Conservation (phyloP, 148 eudicot genomes). For the Polygonum aviculare region DNA sequence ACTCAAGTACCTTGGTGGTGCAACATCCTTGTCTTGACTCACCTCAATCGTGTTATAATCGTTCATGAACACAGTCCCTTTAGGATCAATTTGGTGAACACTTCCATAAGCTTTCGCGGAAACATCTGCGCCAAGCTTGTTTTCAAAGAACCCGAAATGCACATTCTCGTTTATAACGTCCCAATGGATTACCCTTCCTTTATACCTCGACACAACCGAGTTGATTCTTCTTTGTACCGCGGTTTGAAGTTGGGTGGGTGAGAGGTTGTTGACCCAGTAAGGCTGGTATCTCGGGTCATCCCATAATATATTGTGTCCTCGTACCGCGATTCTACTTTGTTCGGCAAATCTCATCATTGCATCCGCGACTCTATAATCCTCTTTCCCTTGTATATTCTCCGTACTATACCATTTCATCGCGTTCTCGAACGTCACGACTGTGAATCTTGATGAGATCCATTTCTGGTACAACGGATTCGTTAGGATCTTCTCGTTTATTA, state of each 20-base stretch:
- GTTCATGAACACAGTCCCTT: conserved; percentile 42
- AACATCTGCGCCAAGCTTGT: conserved; percentile 45
- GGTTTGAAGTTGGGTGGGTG: conserved; percentile 17
- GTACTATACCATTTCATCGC: conserved; percentile 43
- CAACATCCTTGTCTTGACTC: conserved; percentile 22
- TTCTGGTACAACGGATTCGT: conserved; percentile 31
- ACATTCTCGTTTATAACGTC: conserved; percentile 69
- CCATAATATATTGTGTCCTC: conserved; percentile 42
- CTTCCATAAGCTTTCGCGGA: conserved; percentile 37
- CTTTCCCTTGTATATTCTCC: conserved; percentile 25
- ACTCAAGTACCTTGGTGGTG: conserved; percentile 37
- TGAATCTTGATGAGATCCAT: conserved; percentile 44
- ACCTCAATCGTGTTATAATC: conserved; percentile 52
- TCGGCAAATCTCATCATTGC: conserved; percentile 36
- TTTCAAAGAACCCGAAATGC: conserved; percentile 35
- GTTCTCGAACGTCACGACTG: conserved; percentile 35
- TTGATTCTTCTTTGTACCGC: conserved; percentile 25
- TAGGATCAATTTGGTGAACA: conserved; percentile 33
- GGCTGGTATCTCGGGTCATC: conserved; percentile 37
- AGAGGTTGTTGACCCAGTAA: conserved; percentile 20
- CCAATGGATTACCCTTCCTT: conserved; percentile 49
- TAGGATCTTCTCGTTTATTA: conserved; percentile 42
- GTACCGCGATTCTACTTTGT: conserved; percentile 25
- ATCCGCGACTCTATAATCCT: conserved; percentile 28
- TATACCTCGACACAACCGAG: conserved; percentile 50